These are phyloP conservation scores for Phytophthora rubi DNA, from an alignment of 352 stramenopile species.

Conservation along the genomic window DNA sequence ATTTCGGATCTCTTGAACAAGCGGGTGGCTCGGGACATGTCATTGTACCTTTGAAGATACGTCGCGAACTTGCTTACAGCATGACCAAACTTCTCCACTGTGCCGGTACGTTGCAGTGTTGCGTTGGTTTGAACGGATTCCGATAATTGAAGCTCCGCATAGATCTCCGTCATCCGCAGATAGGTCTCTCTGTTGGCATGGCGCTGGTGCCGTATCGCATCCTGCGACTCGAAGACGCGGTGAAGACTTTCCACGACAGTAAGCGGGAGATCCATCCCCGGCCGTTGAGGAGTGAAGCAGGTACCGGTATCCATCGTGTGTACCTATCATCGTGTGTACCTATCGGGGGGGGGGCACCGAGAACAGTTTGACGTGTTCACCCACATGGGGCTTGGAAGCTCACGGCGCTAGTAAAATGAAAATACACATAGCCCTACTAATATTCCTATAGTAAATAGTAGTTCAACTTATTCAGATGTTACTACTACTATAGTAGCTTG, in stretches of 20 bases:
- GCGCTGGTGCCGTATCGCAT: neutral
- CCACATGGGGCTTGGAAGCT: too few relatives aligned
- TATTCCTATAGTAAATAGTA: too few relatives aligned
- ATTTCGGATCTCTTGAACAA: neutral
- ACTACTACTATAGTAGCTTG: too few relatives aligned
- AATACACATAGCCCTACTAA: too few relatives aligned
- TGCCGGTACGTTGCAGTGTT: neutral
- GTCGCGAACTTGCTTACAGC: accelerated
- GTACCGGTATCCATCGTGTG: too few relatives aligned
- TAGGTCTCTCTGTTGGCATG: neutral
- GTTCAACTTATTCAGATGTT: too few relatives aligned
- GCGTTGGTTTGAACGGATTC: neutral
- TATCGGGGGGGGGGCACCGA: too few relatives aligned
- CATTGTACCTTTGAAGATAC: neutral
- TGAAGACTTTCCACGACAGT: neutral
- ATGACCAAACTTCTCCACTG: neutral
- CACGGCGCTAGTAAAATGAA: too few relatives aligned
- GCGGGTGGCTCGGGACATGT: neutral
- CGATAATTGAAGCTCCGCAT: neutral
- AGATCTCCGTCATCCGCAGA: neutral
- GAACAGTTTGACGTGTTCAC: too few relatives aligned
- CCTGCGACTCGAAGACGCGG: neutral
- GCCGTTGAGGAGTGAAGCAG: neutral
- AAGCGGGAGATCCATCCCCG: neutral
- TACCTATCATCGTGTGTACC: too few relatives aligned